Evolutionary conservation across 257 asterid genomes (phyloP).

Genomic region (Ophiorrhiza pumila): DNA sequence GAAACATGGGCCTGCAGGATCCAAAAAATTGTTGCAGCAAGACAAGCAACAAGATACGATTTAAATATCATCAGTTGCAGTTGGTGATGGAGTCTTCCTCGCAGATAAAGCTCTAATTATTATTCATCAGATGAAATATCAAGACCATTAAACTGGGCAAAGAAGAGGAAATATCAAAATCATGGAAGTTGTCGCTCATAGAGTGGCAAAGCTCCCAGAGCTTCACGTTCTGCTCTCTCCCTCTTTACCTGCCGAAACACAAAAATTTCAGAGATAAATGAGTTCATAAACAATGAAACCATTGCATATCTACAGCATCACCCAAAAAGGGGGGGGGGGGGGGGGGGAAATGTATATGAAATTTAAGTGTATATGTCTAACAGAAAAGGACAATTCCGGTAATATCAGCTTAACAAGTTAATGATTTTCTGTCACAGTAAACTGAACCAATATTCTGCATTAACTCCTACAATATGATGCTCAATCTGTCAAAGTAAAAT

Average conservation of each 20-base stretch:
- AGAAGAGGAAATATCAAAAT: constrained; percentile 11
- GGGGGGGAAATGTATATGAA: too few species aligned
- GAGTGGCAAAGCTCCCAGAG: constrained; percentile 77
- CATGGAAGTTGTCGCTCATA: constrained; percentile 70
- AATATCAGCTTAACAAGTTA: neutral
- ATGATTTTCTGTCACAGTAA: neutral
- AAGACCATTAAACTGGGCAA: neutral
- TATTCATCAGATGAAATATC: neutral
- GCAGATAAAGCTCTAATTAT: neutral
- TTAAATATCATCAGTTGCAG: neutral
- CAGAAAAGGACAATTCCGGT: neutral
- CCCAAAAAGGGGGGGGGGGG: too few species aligned
- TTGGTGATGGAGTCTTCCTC: neutral
- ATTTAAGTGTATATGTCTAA: too few species aligned
- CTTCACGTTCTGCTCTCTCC: constrained; percentile 76
- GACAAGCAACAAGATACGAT: neutral
- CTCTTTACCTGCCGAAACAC: constrained; percentile 54
- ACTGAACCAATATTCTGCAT: neutral
- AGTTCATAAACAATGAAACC: neutral
- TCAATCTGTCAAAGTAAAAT: neutral
- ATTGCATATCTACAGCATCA: neutral
- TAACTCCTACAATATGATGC: neutral
- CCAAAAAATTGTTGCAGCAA: constrained; percentile 4
- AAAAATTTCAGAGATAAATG: neutral
- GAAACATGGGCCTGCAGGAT: neutral